Base-by-base conservation (phyloP, 805 yeast species). In the Pichia phayaonensis region DNA sequence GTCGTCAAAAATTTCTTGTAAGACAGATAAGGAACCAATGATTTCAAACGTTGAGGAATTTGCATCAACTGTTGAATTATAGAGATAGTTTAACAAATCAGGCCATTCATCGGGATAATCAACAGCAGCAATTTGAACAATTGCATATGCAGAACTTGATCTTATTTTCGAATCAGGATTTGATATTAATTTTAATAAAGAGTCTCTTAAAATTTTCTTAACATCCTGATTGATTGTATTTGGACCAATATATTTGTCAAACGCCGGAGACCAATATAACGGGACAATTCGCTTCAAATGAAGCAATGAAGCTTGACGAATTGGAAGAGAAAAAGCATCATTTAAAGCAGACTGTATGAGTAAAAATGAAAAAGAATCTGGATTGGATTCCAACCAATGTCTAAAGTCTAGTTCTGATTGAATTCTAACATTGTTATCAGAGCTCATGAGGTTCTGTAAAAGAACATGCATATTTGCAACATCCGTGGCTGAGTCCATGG, bases 41-140 rank as follows among this genome's bases (percentile, higher is more conserved):
- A 78, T 60, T 23, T 69, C 65, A 41, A 50, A 59, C n/a, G 59
- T 55, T 47, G 70, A 59, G 34, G 63, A 61, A 11, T 70, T 61
- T 11, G 64, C 59, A 36, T 77, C 71, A 26, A 65, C 63, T 6
- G 59, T 55, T n/a, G 52, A 18, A 1, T 60, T 61, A 58, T 80
- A 81, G 21, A 88, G 60, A 8, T 64, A 64, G 34, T 66, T 61
- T 50, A 86, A 62, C 44, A 90, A 69, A 22, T 73, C 75, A 0
- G 97, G 96, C 98, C 98, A 92, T 62, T 89, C 95, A 61, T 94
- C 98, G 0, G 99, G 99, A 61, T 79, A 92, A 61, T 92, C 99
- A 1, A 83, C 86, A 3, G 86, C 84, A 0, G 96, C 89, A 16
- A 92, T 86, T 59, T 86, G 95, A 6, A 86, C 86, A 18, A 90